Conservation (phyloP, 2,329 filamentous ascomycete genomes). For the Penicillium sp. region DNA sequence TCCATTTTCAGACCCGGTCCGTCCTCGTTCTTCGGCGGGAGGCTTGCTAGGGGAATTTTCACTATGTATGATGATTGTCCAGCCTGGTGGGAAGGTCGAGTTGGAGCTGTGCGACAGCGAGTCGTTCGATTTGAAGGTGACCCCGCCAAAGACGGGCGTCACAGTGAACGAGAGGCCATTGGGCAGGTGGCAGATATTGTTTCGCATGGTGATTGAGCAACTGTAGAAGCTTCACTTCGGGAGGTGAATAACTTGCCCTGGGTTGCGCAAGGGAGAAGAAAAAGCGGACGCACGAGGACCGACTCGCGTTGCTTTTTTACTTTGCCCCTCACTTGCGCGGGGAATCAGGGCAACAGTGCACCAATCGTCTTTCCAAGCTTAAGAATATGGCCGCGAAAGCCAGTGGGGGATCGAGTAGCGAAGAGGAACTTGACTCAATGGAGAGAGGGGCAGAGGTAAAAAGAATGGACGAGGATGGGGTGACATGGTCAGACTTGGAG, state of each 20-base stretch:
- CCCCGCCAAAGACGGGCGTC: conserved; percentile 85
- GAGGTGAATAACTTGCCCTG: background rate
- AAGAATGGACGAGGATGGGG: background rate
- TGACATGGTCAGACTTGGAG: background rate
- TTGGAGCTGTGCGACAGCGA: conserved; percentile 70
- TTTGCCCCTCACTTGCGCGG: conserved; percentile 21
- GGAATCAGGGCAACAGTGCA: conserved; percentile 6
- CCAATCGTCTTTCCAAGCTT: conserved; percentile 5
- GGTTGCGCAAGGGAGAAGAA: background rate
- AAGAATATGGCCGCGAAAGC: background rate
- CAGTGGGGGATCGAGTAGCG: background rate
- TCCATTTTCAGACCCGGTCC: conserved; percentile 22
- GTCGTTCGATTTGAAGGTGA: conserved; percentile 86
- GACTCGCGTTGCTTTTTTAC: conserved; percentile 5
- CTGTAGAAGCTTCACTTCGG: background rate
- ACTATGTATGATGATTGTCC: conserved; percentile 86
- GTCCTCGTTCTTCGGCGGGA: conserved; percentile 27
- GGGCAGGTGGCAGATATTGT: conserved; percentile 66
- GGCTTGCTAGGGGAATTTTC: conserved; percentile 54
- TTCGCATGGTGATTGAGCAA: conserved; percentile 31
- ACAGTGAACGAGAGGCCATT: conserved; percentile 86
- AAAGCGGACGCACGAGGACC: conserved; percentile 2
- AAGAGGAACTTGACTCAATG: background rate
- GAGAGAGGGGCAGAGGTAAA: background rate
- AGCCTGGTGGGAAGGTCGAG: conserved; percentile 75